Evolutionary conservation across 1,284 basidiomycete genomes (phyloP).

Genomic region (Grifola frondosa): DNA sequence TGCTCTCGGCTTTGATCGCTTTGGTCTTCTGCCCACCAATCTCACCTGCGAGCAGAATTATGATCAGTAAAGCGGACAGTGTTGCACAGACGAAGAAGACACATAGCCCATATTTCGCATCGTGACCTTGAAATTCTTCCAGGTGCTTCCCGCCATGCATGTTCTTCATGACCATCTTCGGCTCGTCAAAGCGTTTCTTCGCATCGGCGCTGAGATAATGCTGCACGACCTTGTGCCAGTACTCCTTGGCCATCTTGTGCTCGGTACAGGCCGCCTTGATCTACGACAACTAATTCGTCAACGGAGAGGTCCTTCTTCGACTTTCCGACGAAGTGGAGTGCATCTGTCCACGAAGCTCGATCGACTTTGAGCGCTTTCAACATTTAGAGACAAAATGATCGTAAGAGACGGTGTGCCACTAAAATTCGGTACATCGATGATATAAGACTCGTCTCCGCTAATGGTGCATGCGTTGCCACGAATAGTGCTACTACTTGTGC

Average conservation of each 20-base stretch:
- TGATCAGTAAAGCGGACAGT: slow-evolving; percentile 6
- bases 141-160: slow-evolving; percentile 71
- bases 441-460: no score
- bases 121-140: slow-evolving; percentile 73
- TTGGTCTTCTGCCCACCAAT: slow-evolving; percentile 54
- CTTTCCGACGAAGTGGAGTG: slow-evolving; percentile 61
- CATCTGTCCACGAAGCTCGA: slow-evolving; percentile 57
- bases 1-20: slow-evolving; percentile 55
- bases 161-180: slow-evolving; percentile 65
- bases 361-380: slow-evolving; percentile 72
- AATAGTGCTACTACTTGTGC: no score
- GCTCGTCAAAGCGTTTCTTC: slow-evolving; percentile 56
- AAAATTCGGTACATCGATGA: no score
- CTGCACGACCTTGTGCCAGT: slow-evolving; percentile 73
- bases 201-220: slow-evolving; percentile 67
- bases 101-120: slow-evolving; percentile 75
- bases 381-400: slow-evolving; percentile 34
- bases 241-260: slow-evolving; percentile 66
- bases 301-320: slow-evolving; percentile 61
- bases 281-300: slow-evolving; percentile 62
- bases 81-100: slow-evolving; percentile 29
- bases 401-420: background rate
- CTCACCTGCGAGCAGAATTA: slow-evolving; percentile 42
- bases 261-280: slow-evolving; percentile 65
- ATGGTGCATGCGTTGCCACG: no score